Percentiles rank a stretch among this genome's conserved stretches.
Conservation (phyloP, 192 early-diverging fungal species). For the Entomortierella parvispora region DNA sequence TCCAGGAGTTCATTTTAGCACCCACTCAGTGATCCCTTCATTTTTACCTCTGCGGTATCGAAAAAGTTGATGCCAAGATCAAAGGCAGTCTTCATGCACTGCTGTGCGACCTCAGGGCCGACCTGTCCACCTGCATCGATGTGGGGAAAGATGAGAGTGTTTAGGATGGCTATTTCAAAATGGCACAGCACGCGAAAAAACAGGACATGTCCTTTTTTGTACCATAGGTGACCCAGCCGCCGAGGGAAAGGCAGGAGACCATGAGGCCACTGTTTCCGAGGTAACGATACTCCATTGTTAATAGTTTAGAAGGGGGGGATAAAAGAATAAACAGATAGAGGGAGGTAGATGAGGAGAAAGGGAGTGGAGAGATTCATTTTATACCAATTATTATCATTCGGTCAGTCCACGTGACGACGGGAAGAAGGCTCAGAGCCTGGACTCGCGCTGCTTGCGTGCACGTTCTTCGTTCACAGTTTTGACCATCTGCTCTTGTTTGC, state of each 20-base stretch:
- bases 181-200: no score
- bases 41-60: slow-evolving; percentile 68
- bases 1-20: no score
- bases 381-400: no score
- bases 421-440: no score
- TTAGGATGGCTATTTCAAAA: no score
- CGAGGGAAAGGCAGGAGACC: slow-evolving; percentile 76
- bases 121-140: slow-evolving; percentile 25
- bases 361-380: neutral
- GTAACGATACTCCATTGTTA: slow-evolving; percentile 81
- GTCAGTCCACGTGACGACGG: no score
- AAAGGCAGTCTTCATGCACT: slow-evolving; percentile 75
- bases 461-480: slow-evolving; percentile 9
- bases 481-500: slow-evolving; percentile 15
- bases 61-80: slow-evolving; percentile 86
- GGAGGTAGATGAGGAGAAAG: neutral
- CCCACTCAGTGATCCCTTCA: neutral
- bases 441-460: neutral
- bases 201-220: no score
- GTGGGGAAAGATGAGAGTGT: no score
- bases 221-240: slow-evolving; percentile 82
- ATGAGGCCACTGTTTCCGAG: slow-evolving; percentile 82
- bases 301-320: neutral
- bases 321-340: neutral
- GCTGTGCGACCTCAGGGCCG: slow-evolving; percentile 62